Evolutionary conservation across 106 monocot species (phyloP), one percentile per base, ranked within the genome.

Genomic region (Apostasia shenzhenica): DNA sequence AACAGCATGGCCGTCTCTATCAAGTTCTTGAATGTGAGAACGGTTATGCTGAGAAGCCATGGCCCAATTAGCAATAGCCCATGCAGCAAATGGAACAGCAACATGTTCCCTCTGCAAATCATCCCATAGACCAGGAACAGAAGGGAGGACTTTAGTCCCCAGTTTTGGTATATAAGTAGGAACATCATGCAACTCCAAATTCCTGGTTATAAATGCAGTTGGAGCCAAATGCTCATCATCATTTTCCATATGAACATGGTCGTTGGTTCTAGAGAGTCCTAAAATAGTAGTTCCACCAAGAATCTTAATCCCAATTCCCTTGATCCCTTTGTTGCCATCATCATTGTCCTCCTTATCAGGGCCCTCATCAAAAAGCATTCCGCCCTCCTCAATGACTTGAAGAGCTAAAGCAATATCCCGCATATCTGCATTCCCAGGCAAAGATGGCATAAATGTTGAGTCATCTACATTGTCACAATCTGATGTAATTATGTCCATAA

Each of bases 1-100:
- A 40, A 99, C 68, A 64, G 99, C 90, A 79, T 82, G 71, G 5
- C 99, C 99, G 76, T 99, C 90, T 64, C 72, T 73, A 80, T 99
- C 99, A 76, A 99, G 85, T 68, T 99, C 99, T 77, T 90, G 89
- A 78, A 99, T 93, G 59, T 72, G 79, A 11, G 78, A 83, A 45
- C 99, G 79, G 69, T 99, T 99, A 68, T 54, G 12, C 46, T 85
- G 81, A 54, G 99, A 99, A 78, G 99, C 87, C 48, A 84, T 57
- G 63, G 99, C 90, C 99, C 99, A 99, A 67, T 93, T 99, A 59
- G 99, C 99, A 60, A 99, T 55, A 79, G 99, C 99, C 99, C 99
- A 99, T 70, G 89, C 86, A 81, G 99, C 99, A 90, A 99, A 99
- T 67, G 99, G 99, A 62, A 99, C 85, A 72, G 99, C 93, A 55